Evolutionary conservation across 108 stramenopile genomes (phyloP), one percentile per base, ranked within the genome.

Genomic region (Pseudonitzschia pungens): DNA sequence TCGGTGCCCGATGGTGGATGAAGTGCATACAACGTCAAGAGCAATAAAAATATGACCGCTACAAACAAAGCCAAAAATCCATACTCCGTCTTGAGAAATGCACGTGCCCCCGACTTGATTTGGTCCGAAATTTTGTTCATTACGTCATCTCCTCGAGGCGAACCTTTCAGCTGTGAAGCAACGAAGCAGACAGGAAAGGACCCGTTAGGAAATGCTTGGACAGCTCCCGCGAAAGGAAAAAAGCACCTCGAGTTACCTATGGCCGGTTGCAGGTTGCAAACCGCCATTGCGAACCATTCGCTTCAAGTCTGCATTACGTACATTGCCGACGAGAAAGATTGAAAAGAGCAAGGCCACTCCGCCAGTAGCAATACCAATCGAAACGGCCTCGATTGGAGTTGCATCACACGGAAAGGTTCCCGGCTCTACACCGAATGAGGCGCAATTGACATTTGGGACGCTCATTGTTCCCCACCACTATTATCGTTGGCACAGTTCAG

Each of bases 61-160:
- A 92, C 84, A 74, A 95, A 98, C 22, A 83, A 27, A n/a, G 81
- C 48, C 69, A 96, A 83, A 70, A 95, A 95, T 68, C 81, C 86
- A 89, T 98, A 98, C 83, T 98, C 97, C 33, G 96, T 93, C 29
- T 72, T 41, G 26, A 98, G 80, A 79, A 97, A 97, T 67, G 97
- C 86, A 58, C 87, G 82, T 27, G 96, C 95, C 26, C 98, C 98
- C 8, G 86, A 81, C 65, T 89, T 85, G 88, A 98, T 97, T 71
- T 89, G 72, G 57, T 85, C 87, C 50, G 80, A 81, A 43, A 92
- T 80, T 64, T 82, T 79, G 78, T 90, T 88, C 92, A 92, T 90
- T 28, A 75, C 68, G 40, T 84, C 81, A 64, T 81, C 84, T 33
- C 89, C 89, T 53, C 84, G 77, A 28, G 84, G 84, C 32, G 81